phyloP scores from a whole-genome alignment of 1,139 yeast species.

The Pneumocystis jirovecii region DNA sequence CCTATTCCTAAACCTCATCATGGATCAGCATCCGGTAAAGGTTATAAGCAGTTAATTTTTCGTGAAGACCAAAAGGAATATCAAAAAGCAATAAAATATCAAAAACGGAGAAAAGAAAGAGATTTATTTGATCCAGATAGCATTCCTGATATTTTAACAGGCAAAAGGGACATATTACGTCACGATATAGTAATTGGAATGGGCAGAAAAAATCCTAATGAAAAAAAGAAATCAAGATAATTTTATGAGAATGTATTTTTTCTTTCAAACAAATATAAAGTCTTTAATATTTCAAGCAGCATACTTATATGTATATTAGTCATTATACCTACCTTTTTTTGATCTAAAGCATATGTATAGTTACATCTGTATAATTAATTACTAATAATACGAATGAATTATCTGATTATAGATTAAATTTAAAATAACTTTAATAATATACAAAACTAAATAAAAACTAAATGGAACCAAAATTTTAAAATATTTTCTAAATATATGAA shows the following conservation, averaged over 20 bases:
- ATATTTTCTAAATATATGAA: too few species aligned
- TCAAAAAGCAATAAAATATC: constrained; percentile 39
- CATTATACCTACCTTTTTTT: neutral
- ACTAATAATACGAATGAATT: too few species aligned
- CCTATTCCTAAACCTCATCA: constrained; percentile 39
- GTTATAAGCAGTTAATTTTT: constrained; percentile 9
- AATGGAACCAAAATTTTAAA: too few species aligned
- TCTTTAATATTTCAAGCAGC: neutral
- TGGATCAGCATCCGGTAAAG: constrained; percentile 12
- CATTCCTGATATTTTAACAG: constrained; percentile 11
- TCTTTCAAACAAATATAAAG: neutral
- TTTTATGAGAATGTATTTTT: neutral
- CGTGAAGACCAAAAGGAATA: constrained; percentile 92
- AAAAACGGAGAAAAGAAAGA: constrained; percentile 8
- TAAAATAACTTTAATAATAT: too few species aligned
- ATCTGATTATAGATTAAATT: too few species aligned
- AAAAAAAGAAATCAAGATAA: neutral
- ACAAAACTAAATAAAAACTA: neutral
- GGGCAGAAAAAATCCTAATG: constrained; percentile 7
- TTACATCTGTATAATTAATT: neutral
- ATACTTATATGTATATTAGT: neutral
- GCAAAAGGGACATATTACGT: constrained; percentile 3
- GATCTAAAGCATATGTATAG: neutral
- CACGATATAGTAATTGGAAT: constrained; percentile 3
- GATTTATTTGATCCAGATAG: constrained; percentile 12